Percentiles rank a stretch among this genome's conserved stretches.
Evolutionary conservation across 2,329 filamentous ascomycete species (phyloP).

Genomic region (Trichoderma guizhouense): DNA sequence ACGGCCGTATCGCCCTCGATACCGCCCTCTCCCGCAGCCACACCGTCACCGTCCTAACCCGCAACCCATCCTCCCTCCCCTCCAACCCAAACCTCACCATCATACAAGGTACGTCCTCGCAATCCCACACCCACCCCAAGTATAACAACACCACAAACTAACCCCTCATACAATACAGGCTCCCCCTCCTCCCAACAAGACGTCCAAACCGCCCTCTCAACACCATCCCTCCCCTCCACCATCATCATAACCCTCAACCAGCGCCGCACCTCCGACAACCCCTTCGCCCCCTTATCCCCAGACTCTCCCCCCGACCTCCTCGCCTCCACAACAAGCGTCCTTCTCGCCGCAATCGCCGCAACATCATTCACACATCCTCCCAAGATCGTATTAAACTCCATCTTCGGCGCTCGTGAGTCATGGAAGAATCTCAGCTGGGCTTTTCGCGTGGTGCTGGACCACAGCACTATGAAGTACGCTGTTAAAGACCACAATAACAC

Average conservation of each 20-base stretch:
- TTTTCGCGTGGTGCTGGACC: conserved; percentile 43
- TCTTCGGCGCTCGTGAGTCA: conserved; percentile 48
- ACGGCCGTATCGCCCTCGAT: conserved; percentile 41
- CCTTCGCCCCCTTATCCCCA: conserved; percentile 40
- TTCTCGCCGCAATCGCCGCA: conserved; percentile 37
- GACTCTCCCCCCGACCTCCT: conserved; percentile 45
- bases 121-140: no score
- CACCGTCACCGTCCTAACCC: conserved; percentile 45
- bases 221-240: conserved; percentile 29
- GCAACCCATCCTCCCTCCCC: conserved; percentile 35
- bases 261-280: conserved; percentile 43
- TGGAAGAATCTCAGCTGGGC: conserved; percentile 39
- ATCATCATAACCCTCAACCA: conserved; percentile 50
- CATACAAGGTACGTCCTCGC: conserved; percentile 23
- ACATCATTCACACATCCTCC: conserved; percentile 23
- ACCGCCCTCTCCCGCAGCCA: conserved; percentile 40
- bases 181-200: conserved; percentile 35
- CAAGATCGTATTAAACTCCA: conserved; percentile 49
- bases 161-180: no score
- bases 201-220: conserved; percentile 35
- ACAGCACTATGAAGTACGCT: conserved; percentile 43
- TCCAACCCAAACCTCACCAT: conserved; percentile 35
- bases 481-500: conserved; percentile 47
- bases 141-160: not conserved
- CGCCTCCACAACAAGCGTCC: conserved; percentile 39